Conservation (phyloP, 371 early-diverging fungal genomes). For the Rhizopus stolonifer region DNA sequence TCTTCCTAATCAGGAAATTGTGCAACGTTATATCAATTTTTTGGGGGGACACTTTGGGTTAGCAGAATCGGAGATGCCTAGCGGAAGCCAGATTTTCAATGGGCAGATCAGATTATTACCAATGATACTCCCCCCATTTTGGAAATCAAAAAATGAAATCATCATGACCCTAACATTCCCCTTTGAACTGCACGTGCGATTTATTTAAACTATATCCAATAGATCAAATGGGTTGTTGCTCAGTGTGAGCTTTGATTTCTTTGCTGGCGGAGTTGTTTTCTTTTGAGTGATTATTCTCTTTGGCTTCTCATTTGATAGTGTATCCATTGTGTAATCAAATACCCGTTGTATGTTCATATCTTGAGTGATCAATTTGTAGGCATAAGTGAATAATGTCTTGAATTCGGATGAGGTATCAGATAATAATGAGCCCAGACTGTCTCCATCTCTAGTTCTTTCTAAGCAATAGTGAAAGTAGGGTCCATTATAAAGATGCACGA, state of each 20-base stretch:
- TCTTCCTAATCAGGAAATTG: background rate
- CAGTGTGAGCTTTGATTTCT: slow-evolving; percentile 6
- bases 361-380: slow-evolving; percentile 19
- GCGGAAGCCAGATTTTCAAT: too few relatives aligned
- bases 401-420: slow-evolving; percentile 12
- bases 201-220: background rate
- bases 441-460: slow-evolving; percentile 30
- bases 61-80: too few relatives aligned
- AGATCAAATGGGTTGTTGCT: background rate
- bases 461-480: slow-evolving; percentile 26
- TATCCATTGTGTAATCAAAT: slow-evolving; percentile 29
- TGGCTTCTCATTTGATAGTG: slow-evolving; percentile 20
- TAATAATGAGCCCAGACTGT: slow-evolving; percentile 27
- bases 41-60: too few relatives aligned
- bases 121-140: too few relatives aligned
- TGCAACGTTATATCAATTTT: too few relatives aligned
- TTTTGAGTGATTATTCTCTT: slow-evolving; percentile 11
- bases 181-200: background rate
- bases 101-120: too few relatives aligned
- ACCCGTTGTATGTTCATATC: slow-evolving; percentile 17
- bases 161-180: background rate
- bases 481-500: slow-evolving; percentile 23
- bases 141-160: too few relatives aligned
- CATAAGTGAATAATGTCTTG: slow-evolving; percentile 10
- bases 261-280: slow-evolving; percentile 4